Evolutionary conservation across 2,329 filamentous ascomycete genomes (phyloP).

Genomic region (Aspergillus sp.): DNA sequence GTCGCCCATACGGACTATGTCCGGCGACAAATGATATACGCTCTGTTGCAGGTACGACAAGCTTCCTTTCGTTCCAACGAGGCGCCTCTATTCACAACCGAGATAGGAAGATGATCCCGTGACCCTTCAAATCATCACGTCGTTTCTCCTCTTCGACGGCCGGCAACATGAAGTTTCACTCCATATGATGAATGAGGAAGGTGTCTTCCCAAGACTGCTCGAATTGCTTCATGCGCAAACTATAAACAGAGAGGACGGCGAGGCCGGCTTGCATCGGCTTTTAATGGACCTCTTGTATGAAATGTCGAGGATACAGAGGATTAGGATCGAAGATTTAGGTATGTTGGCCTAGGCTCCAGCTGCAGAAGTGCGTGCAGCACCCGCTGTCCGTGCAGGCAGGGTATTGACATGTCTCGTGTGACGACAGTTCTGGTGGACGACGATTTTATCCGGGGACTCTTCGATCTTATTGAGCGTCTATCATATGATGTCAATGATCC

Average conservation of each 20-base stretch:
- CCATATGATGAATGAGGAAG: slow-evolving; percentile 83
- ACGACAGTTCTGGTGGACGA: slow-evolving; percentile 65
- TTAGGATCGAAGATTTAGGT: slow-evolving; percentile 77
- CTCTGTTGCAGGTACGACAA: slow-evolving; percentile 67
- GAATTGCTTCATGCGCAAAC: slow-evolving; percentile 74
- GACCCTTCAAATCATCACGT: slow-evolving; percentile 80
- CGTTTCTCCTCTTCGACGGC: slow-evolving; percentile 86
- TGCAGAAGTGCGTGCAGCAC: background rate
- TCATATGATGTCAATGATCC: slow-evolving; percentile 88
- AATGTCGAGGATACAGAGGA: slow-evolving; percentile 88
- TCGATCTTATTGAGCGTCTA: slow-evolving; percentile 83
- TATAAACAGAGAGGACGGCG: slow-evolving; percentile 52
- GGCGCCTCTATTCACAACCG: background rate
- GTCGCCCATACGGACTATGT: slow-evolving; percentile 79
- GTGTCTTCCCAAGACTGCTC: slow-evolving; percentile 80
- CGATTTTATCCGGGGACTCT: slow-evolving; percentile 79
- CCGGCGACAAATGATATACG: slow-evolving; percentile 88
- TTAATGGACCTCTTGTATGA: slow-evolving; percentile 91
- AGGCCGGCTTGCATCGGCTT: slow-evolving; percentile 72
- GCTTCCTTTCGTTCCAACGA: background rate
- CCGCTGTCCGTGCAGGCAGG: background rate
- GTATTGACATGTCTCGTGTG: background rate
- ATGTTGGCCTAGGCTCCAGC: slow-evolving; percentile 42
- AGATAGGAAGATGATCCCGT: slow-evolving; percentile 79
- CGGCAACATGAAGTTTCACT: slow-evolving; percentile 77